Conservation (phyloP, 331 rosid species). For the Telfairia occidentalis region DNA sequence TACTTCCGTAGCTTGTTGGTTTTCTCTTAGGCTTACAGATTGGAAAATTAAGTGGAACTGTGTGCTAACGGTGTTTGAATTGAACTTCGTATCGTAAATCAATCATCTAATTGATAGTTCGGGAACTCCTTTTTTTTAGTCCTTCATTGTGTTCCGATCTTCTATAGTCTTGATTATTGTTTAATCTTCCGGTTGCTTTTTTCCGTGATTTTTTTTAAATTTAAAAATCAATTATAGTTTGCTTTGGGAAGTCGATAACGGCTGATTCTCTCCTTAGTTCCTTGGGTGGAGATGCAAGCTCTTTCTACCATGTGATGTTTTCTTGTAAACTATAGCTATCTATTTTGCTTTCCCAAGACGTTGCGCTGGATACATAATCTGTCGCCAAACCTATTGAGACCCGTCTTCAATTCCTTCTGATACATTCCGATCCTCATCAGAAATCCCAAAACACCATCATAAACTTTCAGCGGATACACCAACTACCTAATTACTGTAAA, state of each 20-base stretch:
- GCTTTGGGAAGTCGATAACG: constrained; percentile 38
- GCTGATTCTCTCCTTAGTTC: constrained; percentile 33
- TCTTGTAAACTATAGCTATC: constrained; percentile 48
- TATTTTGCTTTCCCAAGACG: constrained; percentile 22
- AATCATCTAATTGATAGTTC: not conserved
- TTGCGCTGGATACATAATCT: constrained; percentile 22
- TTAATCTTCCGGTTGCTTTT: constrained; percentile 15
- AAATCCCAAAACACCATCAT: not conserved
- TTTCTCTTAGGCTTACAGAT: not conserved
- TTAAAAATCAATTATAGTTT: constrained; percentile 26
- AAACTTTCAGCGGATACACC: not conserved
- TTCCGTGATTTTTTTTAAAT: constrained; percentile 21
- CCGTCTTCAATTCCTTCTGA: not conserved
- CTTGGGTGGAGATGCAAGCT: constrained; percentile 27
- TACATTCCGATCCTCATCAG: constrained; percentile 7
- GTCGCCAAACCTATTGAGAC: constrained; percentile 9
- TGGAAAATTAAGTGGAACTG: not conserved
- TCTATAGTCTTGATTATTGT: not conserved
- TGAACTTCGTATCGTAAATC: not conserved
- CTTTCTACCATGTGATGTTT: constrained; percentile 54
- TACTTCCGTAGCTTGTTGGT: not conserved
- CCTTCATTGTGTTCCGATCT: not conserved
- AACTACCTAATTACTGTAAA: not conserved
- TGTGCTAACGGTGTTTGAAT: not conserved
- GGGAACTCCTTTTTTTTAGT: not conserved